These are phyloP conservation scores for Fraxinus paxiana DNA, from an alignment of 305 asterid genomes.

Conservation along the genomic window DNA sequence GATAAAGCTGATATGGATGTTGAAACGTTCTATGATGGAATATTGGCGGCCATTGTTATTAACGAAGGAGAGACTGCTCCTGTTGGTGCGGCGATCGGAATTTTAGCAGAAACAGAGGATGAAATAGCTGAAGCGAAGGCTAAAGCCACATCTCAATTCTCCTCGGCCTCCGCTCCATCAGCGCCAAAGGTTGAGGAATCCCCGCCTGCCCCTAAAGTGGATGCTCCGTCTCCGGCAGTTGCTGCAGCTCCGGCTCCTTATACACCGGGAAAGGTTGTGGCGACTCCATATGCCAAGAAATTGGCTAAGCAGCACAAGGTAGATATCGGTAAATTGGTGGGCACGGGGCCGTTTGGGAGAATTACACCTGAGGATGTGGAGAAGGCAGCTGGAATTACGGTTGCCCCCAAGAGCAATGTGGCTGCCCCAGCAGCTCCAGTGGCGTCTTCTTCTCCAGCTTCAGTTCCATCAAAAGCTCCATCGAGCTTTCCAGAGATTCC, in stretches of 20 bases:
- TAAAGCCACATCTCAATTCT: conserved; percentile 50
- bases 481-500: conserved; percentile 56
- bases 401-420: conserved; percentile 39
- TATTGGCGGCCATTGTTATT: conserved; percentile 77
- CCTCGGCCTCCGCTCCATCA: conserved; percentile 29
- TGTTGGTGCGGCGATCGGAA: conserved; percentile 75
- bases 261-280: conserved; percentile 61
- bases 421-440: conserved; percentile 23
- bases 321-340: conserved; percentile 57
- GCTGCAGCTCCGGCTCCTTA: conserved; percentile 31
- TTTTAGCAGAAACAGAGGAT: conserved; percentile 72
- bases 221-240: conserved; percentile 24
- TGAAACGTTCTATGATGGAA: conserved; percentile 83
- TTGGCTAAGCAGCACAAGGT: conserved; percentile 82
- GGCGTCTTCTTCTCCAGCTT: conserved; percentile 27
- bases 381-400: conserved; percentile 73
- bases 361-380: conserved; percentile 84
- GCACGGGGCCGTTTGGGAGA: conserved; percentile 86
- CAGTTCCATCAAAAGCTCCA: conserved; percentile 33
- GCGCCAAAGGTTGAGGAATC: conserved; percentile 31
- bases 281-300: conserved; percentile 86
- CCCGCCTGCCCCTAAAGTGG: conserved; percentile 30
- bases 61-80: conserved; percentile 75
- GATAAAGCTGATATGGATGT: conserved; percentile 98
- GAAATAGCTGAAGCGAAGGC: conserved; percentile 78